Base-by-base conservation (phyloP, 2,329 filamentous ascomycete species). In the Paracamarosporium sp. region DNA sequence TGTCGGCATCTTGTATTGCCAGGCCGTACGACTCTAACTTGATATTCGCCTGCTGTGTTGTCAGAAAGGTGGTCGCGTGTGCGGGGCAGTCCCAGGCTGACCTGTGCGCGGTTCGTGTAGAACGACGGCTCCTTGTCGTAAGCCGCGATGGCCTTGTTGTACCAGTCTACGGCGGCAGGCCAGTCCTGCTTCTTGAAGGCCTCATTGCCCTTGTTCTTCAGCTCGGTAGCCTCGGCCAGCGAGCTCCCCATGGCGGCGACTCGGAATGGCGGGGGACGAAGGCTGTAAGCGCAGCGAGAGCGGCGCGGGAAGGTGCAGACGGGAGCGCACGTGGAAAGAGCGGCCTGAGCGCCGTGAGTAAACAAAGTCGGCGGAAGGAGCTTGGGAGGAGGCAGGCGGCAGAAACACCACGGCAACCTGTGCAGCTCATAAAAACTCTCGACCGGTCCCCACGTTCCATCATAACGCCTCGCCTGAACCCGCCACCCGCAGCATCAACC, bases 11-110 rank as follows among this genome's bases (percentile, higher is more conserved):
- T 51, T 88, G 84, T 68, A 98, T 90, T 24, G 95, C 93, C 80
- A 94, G 96, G 36, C 95, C 95, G 75, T 93, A 98, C 20, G 94
- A 88, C 78, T 99, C 95, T 36, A 94, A 89, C 81, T 97, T 98
- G 78, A 99, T 94, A 76, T 99, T 86, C 63, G 92, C 92, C 92
- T 97, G 48, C n/a, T 50, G 51, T 28, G 11, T 22, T 41, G 59
- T 75, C 27, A 75, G 67, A 50, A 55, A 43, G 8, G 36, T 50
- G 61, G 65, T 66, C 61, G 64, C 67, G 63, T 67, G 70, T 67
- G 70, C 55, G 56, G 53, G 47, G 17, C 22, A 43, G 51, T 31
- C 41, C 47, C 50, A 61, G 56, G 80, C 85, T 62, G 78, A 97
- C 94, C 86, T 97, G 94, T 20, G 95, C 95, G 76, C 95, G 86